A percentile compares a stretch with the other conserved stretches of the same genome.
Conservation (phyloP, 2,329 filamentous ascomycete species). For the Diplocarpon rosae region DNA sequence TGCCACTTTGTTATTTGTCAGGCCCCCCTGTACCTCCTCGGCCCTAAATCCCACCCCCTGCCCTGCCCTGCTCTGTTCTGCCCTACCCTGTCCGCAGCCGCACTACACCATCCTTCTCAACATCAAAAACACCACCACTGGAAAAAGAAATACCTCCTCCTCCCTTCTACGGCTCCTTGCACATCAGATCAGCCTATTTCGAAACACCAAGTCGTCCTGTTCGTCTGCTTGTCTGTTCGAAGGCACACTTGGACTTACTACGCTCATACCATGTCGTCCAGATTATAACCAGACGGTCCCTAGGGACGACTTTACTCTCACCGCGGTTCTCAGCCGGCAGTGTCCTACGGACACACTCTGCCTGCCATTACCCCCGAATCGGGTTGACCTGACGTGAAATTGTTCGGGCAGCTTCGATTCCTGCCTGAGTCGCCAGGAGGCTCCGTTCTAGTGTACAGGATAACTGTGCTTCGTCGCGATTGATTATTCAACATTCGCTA, state of each 20-base stretch:
- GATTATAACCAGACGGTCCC: slow-evolving; percentile 34
- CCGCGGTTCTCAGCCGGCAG: slow-evolving; percentile 10
- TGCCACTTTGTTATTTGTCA: no score
- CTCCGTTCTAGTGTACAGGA: slow-evolving; percentile 3
- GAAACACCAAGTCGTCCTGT: no score
- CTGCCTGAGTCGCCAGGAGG: slow-evolving; percentile 4
- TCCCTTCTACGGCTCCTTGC: no score
- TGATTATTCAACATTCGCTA: no score
- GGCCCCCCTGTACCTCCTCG: no score
- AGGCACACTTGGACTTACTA: slow-evolving; percentile 18
- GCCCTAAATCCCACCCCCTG: no score
- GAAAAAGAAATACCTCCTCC: no score
- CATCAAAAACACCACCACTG: no score
- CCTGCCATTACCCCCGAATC: background rate
- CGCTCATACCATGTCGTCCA: slow-evolving; percentile 23
- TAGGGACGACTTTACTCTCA: slow-evolving; percentile 34
- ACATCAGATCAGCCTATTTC: no score
- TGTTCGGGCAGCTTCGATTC: slow-evolving; percentile 4
- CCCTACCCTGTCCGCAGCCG: no score
- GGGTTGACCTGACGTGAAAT: slow-evolving; percentile 4
- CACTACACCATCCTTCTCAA: no score
- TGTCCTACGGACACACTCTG: background rate
- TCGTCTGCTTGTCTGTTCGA: slow-evolving; percentile 5
- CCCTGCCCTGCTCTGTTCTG: no score
- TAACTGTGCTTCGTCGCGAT: slow-evolving; percentile 7